Percentiles rank a stretch among this genome's conserved stretches.
Conservation (phyloP, 805 yeast species). For the Spathaspora boniae region DNA sequence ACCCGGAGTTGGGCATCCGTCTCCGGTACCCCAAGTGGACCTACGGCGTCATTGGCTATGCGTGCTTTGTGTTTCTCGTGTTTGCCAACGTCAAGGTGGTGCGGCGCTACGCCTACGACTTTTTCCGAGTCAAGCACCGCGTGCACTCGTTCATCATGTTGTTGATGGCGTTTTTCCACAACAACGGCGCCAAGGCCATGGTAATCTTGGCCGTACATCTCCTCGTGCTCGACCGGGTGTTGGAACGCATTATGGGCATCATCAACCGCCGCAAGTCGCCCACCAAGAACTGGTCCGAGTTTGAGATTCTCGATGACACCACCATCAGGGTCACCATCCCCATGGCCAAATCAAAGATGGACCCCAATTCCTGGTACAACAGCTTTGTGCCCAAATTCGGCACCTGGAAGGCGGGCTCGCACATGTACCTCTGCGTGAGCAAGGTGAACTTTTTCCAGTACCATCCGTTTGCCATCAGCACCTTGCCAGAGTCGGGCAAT, state of each 20-base stretch:
- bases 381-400: constrained; percentile 32
- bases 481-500: constrained; percentile 34
- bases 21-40: constrained; percentile 46
- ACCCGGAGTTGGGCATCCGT: constrained; percentile 34
- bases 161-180: constrained; percentile 41
- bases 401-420: constrained; percentile 49
- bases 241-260: constrained; percentile 23
- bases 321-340: constrained; percentile 40
- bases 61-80: constrained; percentile 31
- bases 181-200: constrained; percentile 27
- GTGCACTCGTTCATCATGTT: constrained; percentile 40
- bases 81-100: constrained; percentile 34
- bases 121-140: constrained; percentile 43
- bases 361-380: constrained; percentile 23
- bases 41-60: constrained; percentile 47
- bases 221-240: constrained; percentile 40
- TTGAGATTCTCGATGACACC: constrained; percentile 38
- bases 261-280: constrained; percentile 36
- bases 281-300: constrained; percentile 34
- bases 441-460: constrained; percentile 35
- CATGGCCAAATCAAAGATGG: constrained; percentile 16
- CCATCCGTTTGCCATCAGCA: constrained; percentile 48
- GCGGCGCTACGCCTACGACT: constrained; percentile 38
- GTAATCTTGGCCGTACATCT: constrained; percentile 41
- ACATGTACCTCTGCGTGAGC: constrained; percentile 39